Evolutionary conservation across 768 basidiomycete genomes (phyloP).

Genomic region (Termitomyces sp.): DNA sequence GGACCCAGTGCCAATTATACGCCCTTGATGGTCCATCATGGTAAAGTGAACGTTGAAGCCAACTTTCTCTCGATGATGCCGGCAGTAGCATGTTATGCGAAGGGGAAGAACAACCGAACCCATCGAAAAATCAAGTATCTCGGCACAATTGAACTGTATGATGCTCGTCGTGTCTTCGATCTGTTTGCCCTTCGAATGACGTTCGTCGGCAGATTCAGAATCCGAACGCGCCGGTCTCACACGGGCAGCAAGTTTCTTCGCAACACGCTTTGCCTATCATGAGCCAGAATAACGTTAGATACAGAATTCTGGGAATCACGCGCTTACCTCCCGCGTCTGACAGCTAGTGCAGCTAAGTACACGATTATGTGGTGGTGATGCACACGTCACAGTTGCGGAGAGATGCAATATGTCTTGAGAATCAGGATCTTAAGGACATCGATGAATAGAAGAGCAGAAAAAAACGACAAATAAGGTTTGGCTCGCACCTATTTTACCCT

Average conservation of each 20-base stretch:
- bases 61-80: constrained; percentile 95
- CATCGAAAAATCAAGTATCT: constrained; percentile 82
- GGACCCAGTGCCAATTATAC: constrained; percentile 75
- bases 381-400: constrained; percentile 72
- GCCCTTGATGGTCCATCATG: constrained; percentile 76
- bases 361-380: constrained; percentile 71
- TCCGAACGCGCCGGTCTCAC: constrained; percentile 77
- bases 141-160: constrained; percentile 93
- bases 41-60: constrained; percentile 92
- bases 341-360: constrained; percentile 88
- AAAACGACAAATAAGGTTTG: constrained; percentile 10
- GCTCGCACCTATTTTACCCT: constrained; percentile 71
- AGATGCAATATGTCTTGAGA: constrained; percentile 71
- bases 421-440: constrained; percentile 51
- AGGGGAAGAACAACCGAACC: constrained; percentile 90
- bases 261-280: constrained; percentile 78
- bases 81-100: constrained; percentile 96
- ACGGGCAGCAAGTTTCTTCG: constrained; percentile 83
- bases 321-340: constrained; percentile 75
- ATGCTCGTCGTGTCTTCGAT: constrained; percentile 78
- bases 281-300: constrained; percentile 7
- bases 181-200: constrained; percentile 41
- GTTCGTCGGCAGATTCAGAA: constrained; percentile 64
- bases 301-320: constrained; percentile 1
- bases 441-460: constrained; percentile 18